Percentiles rank a stretch among this genome's conserved stretches.
phyloP scores from a whole-genome alignment of 371 early-diverging fungal species.

The Phascolomyces articulosus region DNA sequence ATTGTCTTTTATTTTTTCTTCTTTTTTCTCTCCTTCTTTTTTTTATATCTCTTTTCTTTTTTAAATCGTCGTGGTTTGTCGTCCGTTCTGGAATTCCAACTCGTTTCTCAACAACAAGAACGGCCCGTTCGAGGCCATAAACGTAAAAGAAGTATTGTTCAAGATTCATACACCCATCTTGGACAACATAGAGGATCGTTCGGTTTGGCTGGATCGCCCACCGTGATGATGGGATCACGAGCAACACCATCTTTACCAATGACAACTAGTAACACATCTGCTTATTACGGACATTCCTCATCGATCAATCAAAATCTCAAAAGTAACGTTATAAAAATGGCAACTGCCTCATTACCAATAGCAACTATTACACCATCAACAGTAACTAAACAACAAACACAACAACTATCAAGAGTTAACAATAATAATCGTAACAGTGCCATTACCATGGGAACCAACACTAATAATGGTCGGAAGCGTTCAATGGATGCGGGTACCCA shows the following conservation, averaged over 20 bases:
- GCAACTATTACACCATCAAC: constrained; percentile 2
- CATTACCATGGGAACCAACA: background rate
- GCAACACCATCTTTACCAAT: background rate
- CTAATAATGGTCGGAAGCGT: background rate
- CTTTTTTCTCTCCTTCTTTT: background rate
- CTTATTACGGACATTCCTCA: background rate
- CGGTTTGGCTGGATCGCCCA: constrained; percentile 9
- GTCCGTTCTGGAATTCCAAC: constrained; percentile 1
- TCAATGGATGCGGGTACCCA: background rate
- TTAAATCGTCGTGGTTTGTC: background rate
- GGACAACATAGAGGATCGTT: background rate
- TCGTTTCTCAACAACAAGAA: background rate
- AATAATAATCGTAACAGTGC: background rate
- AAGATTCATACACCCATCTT: background rate
- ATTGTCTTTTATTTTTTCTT: background rate
- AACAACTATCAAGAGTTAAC: background rate
- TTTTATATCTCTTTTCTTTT: background rate
- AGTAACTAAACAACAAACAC: background rate
- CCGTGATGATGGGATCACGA: constrained; percentile 5
- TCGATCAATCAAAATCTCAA: background rate
- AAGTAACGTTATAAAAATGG: background rate
- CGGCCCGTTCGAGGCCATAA: constrained; percentile 2
- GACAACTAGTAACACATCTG: background rate
- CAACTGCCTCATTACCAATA: background rate
- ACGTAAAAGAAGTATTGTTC: background rate